Evolutionary conservation across 108 stramenopile genomes (phyloP).

Genomic region (Skeletonema marinoi): DNA sequence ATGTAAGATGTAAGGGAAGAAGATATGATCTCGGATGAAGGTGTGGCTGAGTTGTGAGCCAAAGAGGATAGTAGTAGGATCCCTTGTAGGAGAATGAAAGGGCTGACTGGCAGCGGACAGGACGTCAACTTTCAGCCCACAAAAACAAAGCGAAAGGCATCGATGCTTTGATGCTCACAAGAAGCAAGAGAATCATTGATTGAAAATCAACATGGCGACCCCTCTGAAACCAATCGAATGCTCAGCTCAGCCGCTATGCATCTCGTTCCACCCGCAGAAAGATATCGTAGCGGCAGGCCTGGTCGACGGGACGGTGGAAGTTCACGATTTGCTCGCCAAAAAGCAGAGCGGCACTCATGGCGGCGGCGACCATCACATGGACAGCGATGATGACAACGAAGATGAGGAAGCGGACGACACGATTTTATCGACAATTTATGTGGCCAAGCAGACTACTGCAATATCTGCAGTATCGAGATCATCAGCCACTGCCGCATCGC

Average conservation of each 20-base stretch:
- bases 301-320: slow-evolving; percentile 85
- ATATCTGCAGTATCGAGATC: slow-evolving; percentile 18
- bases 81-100: too few relatives aligned
- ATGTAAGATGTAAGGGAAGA: too few relatives aligned
- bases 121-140: too few relatives aligned
- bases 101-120: too few relatives aligned
- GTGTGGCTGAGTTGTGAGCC: too few relatives aligned
- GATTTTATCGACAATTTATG: slow-evolving; percentile 71
- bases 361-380: slow-evolving; percentile 16
- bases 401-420: slow-evolving; percentile 71
- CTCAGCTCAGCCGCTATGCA: slow-evolving; percentile 81
- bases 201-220: slow-evolving; percentile 27
- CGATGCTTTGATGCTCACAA: background rate
- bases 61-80: too few relatives aligned
- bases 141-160: background rate
- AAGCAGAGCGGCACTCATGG: background rate
- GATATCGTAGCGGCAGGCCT: slow-evolving; percentile 73
- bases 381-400: slow-evolving; percentile 16
- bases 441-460: slow-evolving; percentile 14
- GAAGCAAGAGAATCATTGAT: too few relatives aligned
- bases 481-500: slow-evolving; percentile 7
- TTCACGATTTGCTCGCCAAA: slow-evolving; percentile 60
- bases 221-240: slow-evolving; percentile 66
- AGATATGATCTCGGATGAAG: too few relatives aligned
- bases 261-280: slow-evolving; percentile 72